Evolutionary conservation across 2,329 filamentous ascomycete species (phyloP).

Genomic region (Fusarium domesticum): DNA sequence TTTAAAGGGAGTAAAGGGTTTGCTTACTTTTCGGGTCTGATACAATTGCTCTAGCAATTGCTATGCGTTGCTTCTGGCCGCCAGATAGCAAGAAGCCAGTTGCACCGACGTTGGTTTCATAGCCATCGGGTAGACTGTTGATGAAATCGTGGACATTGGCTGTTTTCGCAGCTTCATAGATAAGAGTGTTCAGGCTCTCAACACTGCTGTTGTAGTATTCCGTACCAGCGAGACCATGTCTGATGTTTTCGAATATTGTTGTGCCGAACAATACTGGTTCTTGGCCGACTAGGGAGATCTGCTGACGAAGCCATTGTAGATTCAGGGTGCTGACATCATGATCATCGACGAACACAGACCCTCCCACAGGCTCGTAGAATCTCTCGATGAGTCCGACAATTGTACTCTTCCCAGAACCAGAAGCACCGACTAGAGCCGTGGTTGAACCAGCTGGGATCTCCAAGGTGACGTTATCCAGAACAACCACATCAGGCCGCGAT

Average conservation of each 20-base stretch:
- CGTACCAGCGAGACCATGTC: constrained; percentile 19
- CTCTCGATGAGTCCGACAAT: constrained; percentile 64
- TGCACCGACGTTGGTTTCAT: constrained; percentile 25
- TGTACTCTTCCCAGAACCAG: constrained; percentile 67
- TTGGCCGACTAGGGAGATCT: constrained; percentile 43
- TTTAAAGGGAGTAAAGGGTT: neutral
- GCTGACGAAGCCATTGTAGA: constrained; percentile 45
- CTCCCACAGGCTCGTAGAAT: constrained; percentile 51
- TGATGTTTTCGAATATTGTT: constrained; percentile 29
- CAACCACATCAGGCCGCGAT: constrained; percentile 53
- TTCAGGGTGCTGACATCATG: constrained; percentile 39
- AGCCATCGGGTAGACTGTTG: constrained; percentile 14
- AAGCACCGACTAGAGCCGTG: constrained; percentile 69
- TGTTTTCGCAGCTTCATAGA: constrained; percentile 17
- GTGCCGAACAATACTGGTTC: constrained; percentile 28
- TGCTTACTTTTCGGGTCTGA: constrained; percentile 43
- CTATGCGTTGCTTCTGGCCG: constrained; percentile 61
- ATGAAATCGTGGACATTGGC: constrained; percentile 27
- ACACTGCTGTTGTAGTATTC: constrained; percentile 2
- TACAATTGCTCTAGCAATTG: constrained; percentile 62
- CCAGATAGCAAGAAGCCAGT: constrained; percentile 36
- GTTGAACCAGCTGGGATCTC: constrained; percentile 57
- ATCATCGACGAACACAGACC: constrained; percentile 39
- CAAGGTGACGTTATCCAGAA: constrained; percentile 54
- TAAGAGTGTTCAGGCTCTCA: constrained; percentile 4